Percentiles rank a stretch among this genome's conserved stretches.
phyloP scores from a whole-genome alignment of 257 asterid genomes.

The Misopates orontium region DNA sequence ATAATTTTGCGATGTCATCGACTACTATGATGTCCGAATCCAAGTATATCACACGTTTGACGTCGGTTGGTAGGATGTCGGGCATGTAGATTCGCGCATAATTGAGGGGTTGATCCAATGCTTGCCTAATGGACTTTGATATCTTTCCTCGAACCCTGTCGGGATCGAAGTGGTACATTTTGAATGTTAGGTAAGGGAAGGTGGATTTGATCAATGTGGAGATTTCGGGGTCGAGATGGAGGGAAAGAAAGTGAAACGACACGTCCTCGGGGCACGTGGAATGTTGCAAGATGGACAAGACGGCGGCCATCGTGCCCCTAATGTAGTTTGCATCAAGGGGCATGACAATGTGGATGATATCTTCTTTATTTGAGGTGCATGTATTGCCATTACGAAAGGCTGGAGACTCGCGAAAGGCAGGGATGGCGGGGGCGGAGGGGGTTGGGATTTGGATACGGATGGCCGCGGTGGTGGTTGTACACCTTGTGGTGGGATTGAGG shows the following conservation, averaged over 20 bases:
- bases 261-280: constrained; percentile 37
- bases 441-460: constrained; percentile 16
- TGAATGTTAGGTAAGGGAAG: constrained; percentile 39
- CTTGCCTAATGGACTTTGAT: constrained; percentile 36
- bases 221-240: constrained; percentile 22
- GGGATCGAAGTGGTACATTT: constrained; percentile 30
- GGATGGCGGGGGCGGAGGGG: background rate
- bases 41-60: constrained; percentile 13
- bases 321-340: constrained; percentile 22
- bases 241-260: constrained; percentile 30
- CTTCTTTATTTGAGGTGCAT: constrained; percentile 19
- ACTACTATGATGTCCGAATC: constrained; percentile 18
- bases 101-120: constrained; percentile 35
- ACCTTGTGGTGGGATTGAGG: background rate
- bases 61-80: constrained; percentile 12
- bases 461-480: constrained; percentile 7
- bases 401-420: constrained; percentile 49
- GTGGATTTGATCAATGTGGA: constrained; percentile 28
- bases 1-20: constrained; percentile 15
- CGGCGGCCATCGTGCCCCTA: constrained; percentile 36
- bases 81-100: constrained; percentile 22
- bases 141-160: constrained; percentile 27
- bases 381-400: constrained; percentile 50
- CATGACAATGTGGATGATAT: constrained; percentile 25
- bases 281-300: constrained; percentile 34